These are phyloP conservation scores for Fraxinus americana DNA, from an alignment of 257 asterid species.

Conservation along the genomic window DNA sequence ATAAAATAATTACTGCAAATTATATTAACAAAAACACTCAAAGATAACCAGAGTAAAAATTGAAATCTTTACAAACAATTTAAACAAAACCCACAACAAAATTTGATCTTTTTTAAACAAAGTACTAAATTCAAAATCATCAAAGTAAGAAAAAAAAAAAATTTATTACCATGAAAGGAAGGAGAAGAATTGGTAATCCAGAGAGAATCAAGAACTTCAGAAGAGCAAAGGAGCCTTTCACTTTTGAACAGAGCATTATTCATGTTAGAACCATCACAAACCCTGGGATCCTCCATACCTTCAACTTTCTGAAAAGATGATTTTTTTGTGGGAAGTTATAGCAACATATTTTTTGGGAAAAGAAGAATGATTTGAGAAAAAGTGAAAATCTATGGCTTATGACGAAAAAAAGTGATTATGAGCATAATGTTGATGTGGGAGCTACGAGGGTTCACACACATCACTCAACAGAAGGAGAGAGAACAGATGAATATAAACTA, in stretches of 20 bases:
- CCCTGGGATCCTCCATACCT: constrained; percentile 59
- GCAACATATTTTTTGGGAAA: background rate
- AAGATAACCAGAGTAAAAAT: too few relatives aligned
- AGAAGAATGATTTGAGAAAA: background rate
- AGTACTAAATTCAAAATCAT: too few relatives aligned
- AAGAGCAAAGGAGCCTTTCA: constrained; percentile 36
- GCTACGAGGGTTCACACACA: constrained; percentile 50
- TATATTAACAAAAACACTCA: background rate
- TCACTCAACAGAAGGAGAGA: constrained; percentile 30
- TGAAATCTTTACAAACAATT: background rate
- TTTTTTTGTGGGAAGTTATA: constrained; percentile 9
- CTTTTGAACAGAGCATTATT: constrained; percentile 28
- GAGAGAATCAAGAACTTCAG: constrained; percentile 43
- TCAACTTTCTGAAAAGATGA: constrained; percentile 23
- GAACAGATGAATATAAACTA: background rate
- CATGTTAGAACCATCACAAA: constrained; percentile 22
- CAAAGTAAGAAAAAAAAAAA: background rate
- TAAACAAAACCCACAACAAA: background rate
- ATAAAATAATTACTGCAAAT: background rate
- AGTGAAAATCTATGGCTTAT: constrained; percentile 30
- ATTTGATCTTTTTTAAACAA: background rate
- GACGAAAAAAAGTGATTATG: constrained; percentile 59
- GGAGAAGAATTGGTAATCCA: constrained; percentile 41
- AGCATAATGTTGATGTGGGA: constrained; percentile 49
- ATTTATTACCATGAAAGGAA: constrained; percentile 45